These are phyloP conservation scores for Myxozyma melibiosi DNA, from an alignment of 805 yeast genomes.

Conservation along the genomic window DNA sequence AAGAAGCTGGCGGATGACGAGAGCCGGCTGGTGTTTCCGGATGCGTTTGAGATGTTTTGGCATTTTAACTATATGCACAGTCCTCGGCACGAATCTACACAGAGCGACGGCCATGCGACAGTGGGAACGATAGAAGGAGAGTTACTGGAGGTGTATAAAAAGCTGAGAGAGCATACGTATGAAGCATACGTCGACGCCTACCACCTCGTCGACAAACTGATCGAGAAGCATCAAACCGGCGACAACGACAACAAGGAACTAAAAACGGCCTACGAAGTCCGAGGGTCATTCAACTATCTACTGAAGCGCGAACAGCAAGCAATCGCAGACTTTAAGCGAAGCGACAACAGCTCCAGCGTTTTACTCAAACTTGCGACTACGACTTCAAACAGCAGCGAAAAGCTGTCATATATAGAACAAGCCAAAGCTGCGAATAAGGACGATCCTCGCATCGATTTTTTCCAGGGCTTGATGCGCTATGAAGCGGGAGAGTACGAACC, in stretches of 20 bases:
- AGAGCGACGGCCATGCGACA: too few species aligned
- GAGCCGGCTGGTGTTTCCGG: slow-evolving; percentile 4
- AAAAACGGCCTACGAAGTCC: neutral
- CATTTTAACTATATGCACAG: slow-evolving; percentile 1
- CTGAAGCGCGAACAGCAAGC: neutral
- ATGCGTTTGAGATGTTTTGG: slow-evolving; percentile 12
- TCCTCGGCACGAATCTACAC: neutral
- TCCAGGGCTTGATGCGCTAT: neutral
- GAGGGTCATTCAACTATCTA: slow-evolving; percentile 9
- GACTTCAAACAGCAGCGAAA: neutral
- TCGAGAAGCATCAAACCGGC: neutral
- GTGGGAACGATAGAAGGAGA: too few species aligned
- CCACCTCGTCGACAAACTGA: neutral
- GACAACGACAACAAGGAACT: neutral
- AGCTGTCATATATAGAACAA: neutral
- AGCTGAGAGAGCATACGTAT: neutral
- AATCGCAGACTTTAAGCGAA: neutral
- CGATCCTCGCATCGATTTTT: neutral
- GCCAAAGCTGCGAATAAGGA: neutral
- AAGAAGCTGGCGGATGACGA: neutral
- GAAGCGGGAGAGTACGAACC: neutral
- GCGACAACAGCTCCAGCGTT: neutral
- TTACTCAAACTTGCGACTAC: neutral
- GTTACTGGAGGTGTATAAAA: neutral
- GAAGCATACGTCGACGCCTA: slow-evolving; percentile 5